Base-by-base conservation (phyloP, 2,329 filamentous ascomycete genomes). In the Aspergillus ochraceus region DNA sequence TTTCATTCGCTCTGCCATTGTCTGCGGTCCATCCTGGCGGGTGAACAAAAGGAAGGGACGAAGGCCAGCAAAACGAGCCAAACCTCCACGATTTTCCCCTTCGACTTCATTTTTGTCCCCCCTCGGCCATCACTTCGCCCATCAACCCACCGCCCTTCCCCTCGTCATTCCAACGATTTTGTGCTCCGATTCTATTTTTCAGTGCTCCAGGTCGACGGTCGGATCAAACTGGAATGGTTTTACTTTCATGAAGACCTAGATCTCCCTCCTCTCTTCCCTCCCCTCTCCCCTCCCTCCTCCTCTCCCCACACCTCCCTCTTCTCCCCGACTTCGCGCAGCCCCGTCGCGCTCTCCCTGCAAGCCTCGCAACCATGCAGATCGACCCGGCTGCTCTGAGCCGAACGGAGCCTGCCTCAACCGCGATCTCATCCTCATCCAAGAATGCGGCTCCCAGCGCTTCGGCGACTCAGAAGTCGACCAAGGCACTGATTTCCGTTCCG, bases 401-500 rank as follows among this genome's bases (percentile, higher is more conserved):
- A 64, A 70, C 71, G 58, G 77, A 78, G 67, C 76, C 76, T 64
- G 61, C 69, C 39, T 74, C 76, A 46, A 67, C 71, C 52, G 64
- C 72, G 49, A 63, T 70, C 32, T 54, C 71, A 22, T 61, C 72
- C 19, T 61, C 72, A 54, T 68, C 70, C 30, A 78, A 77, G 59
- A 63, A 66, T 36, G 65, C 70, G 45, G 67, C 70, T 53, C 60
- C 69, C 26, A 70, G 66, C 52, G 65, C 67, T 42, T 60, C 73
- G 19, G 63, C 74, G 17, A 69, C 72, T n/a, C 70, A 81, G 63
- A 83, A 83, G 60, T 78, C 80, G 52, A 79, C 79, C 54, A 83
- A 83, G 67, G 76, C 79, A 29, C 71, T 80, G 58, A 79, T 80
- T 54, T 80, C 80, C n/a, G 81, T 84, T 24, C 85, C 84, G 64